Evolutionary conservation across 2,329 filamentous ascomycete genomes (phyloP).

Genomic region (Cadophora sp.): DNA sequence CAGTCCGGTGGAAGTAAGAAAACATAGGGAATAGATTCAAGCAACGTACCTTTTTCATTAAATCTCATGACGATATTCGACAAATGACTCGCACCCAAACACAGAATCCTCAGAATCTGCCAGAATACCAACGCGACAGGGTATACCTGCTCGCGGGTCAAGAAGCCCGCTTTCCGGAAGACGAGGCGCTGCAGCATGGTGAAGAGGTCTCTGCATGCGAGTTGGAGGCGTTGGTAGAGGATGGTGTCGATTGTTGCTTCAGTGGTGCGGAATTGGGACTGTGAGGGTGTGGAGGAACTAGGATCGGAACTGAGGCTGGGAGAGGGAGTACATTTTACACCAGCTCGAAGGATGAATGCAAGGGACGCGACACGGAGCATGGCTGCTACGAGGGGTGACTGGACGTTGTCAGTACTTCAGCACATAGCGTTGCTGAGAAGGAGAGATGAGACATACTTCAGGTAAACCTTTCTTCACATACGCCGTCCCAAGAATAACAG

Average conservation of each 20-base stretch:
- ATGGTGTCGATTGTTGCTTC: constrained; percentile 39
- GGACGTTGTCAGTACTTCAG: neutral
- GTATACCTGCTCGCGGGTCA: constrained; percentile 36
- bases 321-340: constrained; percentile 26
- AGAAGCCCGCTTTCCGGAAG: constrained; percentile 36
- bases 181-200: constrained; percentile 37
- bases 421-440: neutral
- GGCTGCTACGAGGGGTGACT: constrained; percentile 33
- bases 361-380: constrained; percentile 36
- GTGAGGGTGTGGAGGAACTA: neutral
- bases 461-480: constrained; percentile 38
- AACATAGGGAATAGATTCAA: neutral
- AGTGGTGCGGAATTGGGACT: constrained; percentile 29
- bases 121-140: constrained; percentile 39
- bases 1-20: neutral
- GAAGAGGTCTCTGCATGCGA: constrained; percentile 35
- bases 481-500: constrained; percentile 36
- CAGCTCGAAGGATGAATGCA: constrained; percentile 37
- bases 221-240: constrained; percentile 36
- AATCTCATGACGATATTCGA: constrained; percentile 32
- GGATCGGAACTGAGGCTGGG: neutral
- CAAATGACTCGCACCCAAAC: constrained; percentile 33
- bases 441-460: constrained; percentile 23
- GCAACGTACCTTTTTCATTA: constrained; percentile 21
- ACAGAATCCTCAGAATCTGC: constrained; percentile 36